phyloP scores from a whole-genome alignment of 768 basidiomycete species.

The Kwoniella botswanensis region DNA sequence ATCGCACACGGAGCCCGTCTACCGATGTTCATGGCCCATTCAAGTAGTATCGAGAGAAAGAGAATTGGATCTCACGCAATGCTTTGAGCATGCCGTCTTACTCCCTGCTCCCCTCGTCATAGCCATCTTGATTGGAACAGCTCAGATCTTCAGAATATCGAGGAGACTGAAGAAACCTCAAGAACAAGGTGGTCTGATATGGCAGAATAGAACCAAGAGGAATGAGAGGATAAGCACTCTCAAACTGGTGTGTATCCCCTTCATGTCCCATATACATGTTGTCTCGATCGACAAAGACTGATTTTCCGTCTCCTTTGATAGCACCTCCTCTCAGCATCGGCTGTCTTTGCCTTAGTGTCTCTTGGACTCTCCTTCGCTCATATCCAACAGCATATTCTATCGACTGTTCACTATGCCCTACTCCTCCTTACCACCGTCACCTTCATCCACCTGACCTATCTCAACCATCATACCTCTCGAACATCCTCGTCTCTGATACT shows the following conservation, averaged over 20 bases:
- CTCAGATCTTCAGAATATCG: constrained; percentile 38
- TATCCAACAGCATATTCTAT: constrained; percentile 61
- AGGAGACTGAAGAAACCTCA: constrained; percentile 54
- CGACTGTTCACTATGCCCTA: constrained; percentile 64
- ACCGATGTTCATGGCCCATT: constrained; percentile 38
- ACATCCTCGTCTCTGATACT: constrained; percentile 74
- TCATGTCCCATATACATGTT: background rate
- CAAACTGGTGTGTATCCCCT: constrained; percentile 69
- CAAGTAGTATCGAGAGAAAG: constrained; percentile 63
- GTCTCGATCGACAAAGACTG: background rate
- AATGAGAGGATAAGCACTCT: constrained; percentile 64
- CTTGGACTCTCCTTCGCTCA: constrained; percentile 62
- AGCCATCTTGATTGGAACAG: constrained; percentile 60
- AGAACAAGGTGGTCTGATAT: constrained; percentile 50
- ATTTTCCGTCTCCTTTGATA: background rate
- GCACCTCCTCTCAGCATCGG: constrained; percentile 34
- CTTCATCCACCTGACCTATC: constrained; percentile 65
- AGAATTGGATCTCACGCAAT: constrained; percentile 76
- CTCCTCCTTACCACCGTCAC: constrained; percentile 66
- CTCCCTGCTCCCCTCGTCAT: constrained; percentile 64
- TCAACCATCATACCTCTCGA: constrained; percentile 73
- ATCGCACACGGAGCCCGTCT: background rate
- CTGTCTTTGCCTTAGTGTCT: constrained; percentile 60
- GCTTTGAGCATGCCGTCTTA: constrained; percentile 77
- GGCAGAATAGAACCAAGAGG: constrained; percentile 60